Base-by-base conservation (phyloP, 2,329 filamentous ascomycete genomes). In the Talaromyces atroroseus region DNA sequence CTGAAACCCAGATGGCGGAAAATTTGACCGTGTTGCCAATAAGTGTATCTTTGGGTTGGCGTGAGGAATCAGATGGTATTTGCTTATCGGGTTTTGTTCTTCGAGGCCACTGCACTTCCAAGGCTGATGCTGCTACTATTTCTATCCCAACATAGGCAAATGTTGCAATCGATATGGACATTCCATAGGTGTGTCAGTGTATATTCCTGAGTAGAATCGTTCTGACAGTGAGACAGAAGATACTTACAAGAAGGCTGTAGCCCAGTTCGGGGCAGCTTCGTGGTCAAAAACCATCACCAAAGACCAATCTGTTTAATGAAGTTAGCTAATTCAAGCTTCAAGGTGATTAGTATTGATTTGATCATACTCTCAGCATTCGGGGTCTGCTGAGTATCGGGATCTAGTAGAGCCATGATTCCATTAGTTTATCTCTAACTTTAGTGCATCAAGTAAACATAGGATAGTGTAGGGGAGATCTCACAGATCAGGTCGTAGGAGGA, bases 131-230 rank as follows among this genome's bases (percentile, higher is more conserved):
- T 0, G 70, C 66, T 1, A 69, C 62, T 3, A 70, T 65, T 45
- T 73, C 70, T 10, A 73, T 63, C 0, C 70, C 70, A 12, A 68
- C 60, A 42, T 65, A 73, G 14, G 68, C 63, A 18, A 67, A 72
- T 3, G 64, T 62, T 38, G 65, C 64, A 5, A 68, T 65, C 1
- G 68, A 68, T 7, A 73, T 64, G 4, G 61, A 62, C 38, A 71
- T 64, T 7, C 70, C 66, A 14, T 7, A 8, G 0, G 18, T 3
- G 16, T 52, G 18, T 49, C 32, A 50, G 18, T 11, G 20, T 11
- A 16, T 16, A n/a, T 20, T 46, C 29, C 21, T 29, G 8, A 3
- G 26, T 12, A 12, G 16, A 16, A 20, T 12, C 2, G 1, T 45
- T n/a, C 21, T 8, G 32, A 8, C 14, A 10, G 44, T 14, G 18